Percentiles rank a stretch among this genome's conserved stretches.
Evolutionary conservation across 352 stramenopile genomes (phyloP).

Genomic region (Peronospora destructor): DNA sequence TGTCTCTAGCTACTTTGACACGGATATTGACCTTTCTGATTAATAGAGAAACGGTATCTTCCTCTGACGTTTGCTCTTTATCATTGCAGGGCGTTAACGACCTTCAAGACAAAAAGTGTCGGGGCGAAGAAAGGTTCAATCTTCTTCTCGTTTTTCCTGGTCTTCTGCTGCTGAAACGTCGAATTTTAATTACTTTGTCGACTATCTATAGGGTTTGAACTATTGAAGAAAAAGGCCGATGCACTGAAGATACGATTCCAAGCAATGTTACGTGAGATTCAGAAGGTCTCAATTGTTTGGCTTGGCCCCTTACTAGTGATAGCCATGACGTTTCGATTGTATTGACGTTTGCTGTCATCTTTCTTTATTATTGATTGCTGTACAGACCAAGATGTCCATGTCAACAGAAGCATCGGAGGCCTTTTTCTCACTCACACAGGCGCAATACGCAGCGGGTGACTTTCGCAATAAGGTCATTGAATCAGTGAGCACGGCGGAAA

Average conservation of each 20-base stretch:
- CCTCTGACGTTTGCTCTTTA: conserved; percentile 1
- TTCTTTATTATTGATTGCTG: too few species aligned
- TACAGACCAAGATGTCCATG: conserved; percentile 80
- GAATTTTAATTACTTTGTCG: neutral
- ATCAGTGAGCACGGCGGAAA: conserved; percentile 91
- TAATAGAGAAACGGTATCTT: neutral
- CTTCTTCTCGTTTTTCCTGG: neutral
- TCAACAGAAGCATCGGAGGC: conserved; percentile 86
- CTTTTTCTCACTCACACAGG: conserved; percentile 97
- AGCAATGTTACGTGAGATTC: conserved; percentile 81
- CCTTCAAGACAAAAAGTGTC: conserved; percentile 76
- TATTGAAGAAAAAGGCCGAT: conserved; percentile 97
- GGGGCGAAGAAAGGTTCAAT: conserved; percentile 78
- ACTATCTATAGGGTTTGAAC: conserved; percentile 51
- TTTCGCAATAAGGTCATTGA: conserved; percentile 96
- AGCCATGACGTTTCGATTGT: neutral
- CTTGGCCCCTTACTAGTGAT: neutral
- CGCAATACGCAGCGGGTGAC: conserved; percentile 97
- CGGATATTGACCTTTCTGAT: neutral
- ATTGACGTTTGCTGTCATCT: neutral
- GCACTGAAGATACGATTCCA: conserved; percentile 96
- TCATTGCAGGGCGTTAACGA: conserved; percentile 64
- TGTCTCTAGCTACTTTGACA: neutral
- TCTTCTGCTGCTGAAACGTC: neutral
- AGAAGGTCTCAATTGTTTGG: conserved; percentile 42